These are phyloP conservation scores for Cladosporium sp. DNA, from an alignment of 2,329 filamentous ascomycete genomes.

Conservation along the genomic window DNA sequence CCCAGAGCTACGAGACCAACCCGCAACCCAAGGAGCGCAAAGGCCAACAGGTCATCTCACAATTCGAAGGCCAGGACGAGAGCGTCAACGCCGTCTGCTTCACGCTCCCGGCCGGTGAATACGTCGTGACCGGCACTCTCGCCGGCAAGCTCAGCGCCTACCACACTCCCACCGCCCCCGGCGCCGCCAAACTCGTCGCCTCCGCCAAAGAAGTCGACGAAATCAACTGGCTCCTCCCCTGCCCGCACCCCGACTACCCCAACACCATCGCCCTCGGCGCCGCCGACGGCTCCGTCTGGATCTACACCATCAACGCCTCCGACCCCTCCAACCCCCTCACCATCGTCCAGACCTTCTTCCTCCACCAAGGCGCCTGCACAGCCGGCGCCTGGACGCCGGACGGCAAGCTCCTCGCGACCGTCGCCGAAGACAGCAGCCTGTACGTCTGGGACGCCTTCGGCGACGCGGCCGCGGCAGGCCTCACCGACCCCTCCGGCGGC, in stretches of 20 bases:
- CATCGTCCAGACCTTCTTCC: conserved; percentile 86
- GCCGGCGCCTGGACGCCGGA: conserved; percentile 88
- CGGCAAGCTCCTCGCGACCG: conserved; percentile 77
- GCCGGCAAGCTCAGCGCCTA: conserved; percentile 71
- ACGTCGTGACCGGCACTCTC: conserved; percentile 77
- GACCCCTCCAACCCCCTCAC: conserved; percentile 59
- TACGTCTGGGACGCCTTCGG: conserved; percentile 93
- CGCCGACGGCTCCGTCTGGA: conserved; percentile 88
- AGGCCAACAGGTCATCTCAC: conserved; percentile 60
- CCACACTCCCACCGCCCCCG: conserved; percentile 22
- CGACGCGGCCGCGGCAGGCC: conserved; percentile 59
- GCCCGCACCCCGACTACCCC: conserved; percentile 62
- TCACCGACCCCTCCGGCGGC: conserved; percentile 44
- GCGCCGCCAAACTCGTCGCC: conserved; percentile 53
- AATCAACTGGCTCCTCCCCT: conserved; percentile 81
- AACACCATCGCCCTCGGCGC: conserved; percentile 85
- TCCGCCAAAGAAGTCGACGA: conserved; percentile 88
- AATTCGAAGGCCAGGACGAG: conserved; percentile 84
- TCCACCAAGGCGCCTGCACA: conserved; percentile 79
- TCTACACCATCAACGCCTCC: conserved; percentile 73
- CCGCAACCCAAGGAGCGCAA: conserved; percentile 52
- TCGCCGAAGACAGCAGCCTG: conserved; percentile 80
- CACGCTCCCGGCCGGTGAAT: conserved; percentile 75
- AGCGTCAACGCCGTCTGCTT: conserved; percentile 83
- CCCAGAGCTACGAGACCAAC: conserved; percentile 65